phyloP scores from a whole-genome alignment of 345 rosid species.

The Limnanthes douglasii region DNA sequence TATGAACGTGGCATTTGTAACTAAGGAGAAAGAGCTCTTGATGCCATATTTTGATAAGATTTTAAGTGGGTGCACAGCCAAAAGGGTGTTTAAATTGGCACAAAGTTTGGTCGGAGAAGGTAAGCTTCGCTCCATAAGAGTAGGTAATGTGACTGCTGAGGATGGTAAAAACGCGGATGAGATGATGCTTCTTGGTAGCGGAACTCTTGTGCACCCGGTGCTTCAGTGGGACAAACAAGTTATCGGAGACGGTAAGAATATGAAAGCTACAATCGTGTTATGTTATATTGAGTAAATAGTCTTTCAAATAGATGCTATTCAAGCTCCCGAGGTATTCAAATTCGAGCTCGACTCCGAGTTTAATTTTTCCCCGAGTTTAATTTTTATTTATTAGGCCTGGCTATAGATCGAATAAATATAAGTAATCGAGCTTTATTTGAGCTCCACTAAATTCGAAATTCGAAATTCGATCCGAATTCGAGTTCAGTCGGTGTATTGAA shows the following conservation, averaged over 20 bases:
- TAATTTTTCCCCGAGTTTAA: conserved; percentile 24
- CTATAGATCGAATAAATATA: background rate
- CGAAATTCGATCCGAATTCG: no score
- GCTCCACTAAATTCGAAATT: no score
- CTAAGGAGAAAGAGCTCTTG: conserved; percentile 48
- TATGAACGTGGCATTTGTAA: conserved; percentile 84
- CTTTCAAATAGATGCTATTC: no score
- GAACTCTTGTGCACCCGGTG: conserved; percentile 53
- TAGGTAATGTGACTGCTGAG: conserved; percentile 31
- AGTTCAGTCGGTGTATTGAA: no score
- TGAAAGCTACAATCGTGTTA: conserved; percentile 47
- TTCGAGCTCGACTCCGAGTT: no score
- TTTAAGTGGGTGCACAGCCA: conserved; percentile 81
- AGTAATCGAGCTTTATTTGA: no score
- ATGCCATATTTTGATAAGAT: conserved; percentile 66
- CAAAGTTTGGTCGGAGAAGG: conserved; percentile 42
- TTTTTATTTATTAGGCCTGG: conserved; percentile 14
- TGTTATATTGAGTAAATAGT: no score
- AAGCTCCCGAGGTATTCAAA: no score
- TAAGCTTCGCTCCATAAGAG: conserved; percentile 29
- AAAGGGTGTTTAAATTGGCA: conserved; percentile 53
- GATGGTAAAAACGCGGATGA: conserved; percentile 66
- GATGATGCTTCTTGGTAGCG: conserved; percentile 92
- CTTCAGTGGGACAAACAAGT: conserved; percentile 62
- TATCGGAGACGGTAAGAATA: conserved; percentile 58